Base-by-base conservation (phyloP, 768 basidiomycete genomes). In the Pisolithus albus region DNA sequence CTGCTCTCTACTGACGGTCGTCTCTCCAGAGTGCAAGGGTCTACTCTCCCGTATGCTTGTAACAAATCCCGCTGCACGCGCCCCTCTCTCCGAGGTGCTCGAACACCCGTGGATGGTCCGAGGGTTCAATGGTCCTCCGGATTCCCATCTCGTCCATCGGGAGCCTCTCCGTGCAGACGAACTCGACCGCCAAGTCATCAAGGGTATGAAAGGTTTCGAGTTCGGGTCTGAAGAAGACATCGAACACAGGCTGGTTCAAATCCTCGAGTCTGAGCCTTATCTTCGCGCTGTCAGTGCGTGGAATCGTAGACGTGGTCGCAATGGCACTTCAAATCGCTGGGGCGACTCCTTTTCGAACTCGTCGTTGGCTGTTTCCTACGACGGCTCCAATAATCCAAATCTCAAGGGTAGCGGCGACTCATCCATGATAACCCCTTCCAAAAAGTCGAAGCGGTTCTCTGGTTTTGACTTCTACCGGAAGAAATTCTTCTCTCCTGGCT, bases 41-140 rank as follows among this genome's bases (percentile, higher is more conserved):
- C 72, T 98, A 3, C 76, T 99, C 11, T 88, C 88, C 3, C 81
- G 94, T 19, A 98, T 99, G 93, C 81, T 99, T 37, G 94, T 98
- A 55, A 97, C 92, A 28, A 92, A 88, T 56, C 95, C 95, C n/a
- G 64, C 76, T 0, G 79, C 78, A 46, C 86, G 96, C 51, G 92
- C 95, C 2, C 73, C 88, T 0, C 78, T 99, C 30, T 58, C 77
- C 7, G 96, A 99, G 65, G 87, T 97, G 38, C 78, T 96, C 47
- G 73, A 72, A 47, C 94, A 97, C 63, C 85, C 92, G 0, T 88
- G 95, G 93, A 94, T 98, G 87, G 69, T 79, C 37, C 91, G 95
- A 48, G 91, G 92, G 0, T 94, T 86, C 71, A 72, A 76, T 23
- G 83, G 83, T 0, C 75, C 92, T 0, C 87, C 94, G 0, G 85